Evolutionary conservation across 768 basidiomycete species (phyloP), one percentile per base, ranked within the genome.

Genomic region (Psilocybe cubensis): DNA sequence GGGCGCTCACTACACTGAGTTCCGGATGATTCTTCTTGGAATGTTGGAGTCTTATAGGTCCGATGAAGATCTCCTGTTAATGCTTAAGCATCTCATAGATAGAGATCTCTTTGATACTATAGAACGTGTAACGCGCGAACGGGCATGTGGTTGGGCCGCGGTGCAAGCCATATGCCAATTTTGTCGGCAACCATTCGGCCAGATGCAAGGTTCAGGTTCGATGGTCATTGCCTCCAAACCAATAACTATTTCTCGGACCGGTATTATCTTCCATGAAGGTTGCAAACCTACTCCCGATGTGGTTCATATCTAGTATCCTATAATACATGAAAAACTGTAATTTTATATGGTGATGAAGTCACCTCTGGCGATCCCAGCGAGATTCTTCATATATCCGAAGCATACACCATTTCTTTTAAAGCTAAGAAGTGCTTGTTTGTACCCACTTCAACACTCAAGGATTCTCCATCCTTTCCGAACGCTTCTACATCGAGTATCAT

Each of bases 1-100:
- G 21, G 81, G 85, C 29, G 84, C 86, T 11, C 84, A 87, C 24
- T 98, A 98, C 72, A 86, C 88, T 20, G 96, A 98, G 72, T 96
- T 98, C 72, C 83, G 94, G 43, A 83, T 85, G 10, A 95, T 99
- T 58, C 78, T 99, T 27, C 88, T 87, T 0, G 91, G 93, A n/a
- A 99, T 98, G 93, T 74, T 98, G 64, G 94, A 96, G 66, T 90
- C 94, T 2, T 98, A 98, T 74, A 86, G 89, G 35, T 86, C 90
- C 3, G 96, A 99, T 61, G 92, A 91, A 24, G 96, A 98, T 62
- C 85, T 96, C 80, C 76, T 98, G 23, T 73, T 79, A 41, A 94
- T 96, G 64, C 91, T 94, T 21, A 92, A 89, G 60, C 85, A 86
- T 58, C 75, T 98, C 43, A 77, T 95, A 41, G 83, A 90, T 59